A percentile compares a stretch with the other conserved stretches of the same genome.
These are phyloP conservation scores for Chionographis japonica DNA, from an alignment of 106 monocot genomes.

Conservation along the genomic window DNA sequence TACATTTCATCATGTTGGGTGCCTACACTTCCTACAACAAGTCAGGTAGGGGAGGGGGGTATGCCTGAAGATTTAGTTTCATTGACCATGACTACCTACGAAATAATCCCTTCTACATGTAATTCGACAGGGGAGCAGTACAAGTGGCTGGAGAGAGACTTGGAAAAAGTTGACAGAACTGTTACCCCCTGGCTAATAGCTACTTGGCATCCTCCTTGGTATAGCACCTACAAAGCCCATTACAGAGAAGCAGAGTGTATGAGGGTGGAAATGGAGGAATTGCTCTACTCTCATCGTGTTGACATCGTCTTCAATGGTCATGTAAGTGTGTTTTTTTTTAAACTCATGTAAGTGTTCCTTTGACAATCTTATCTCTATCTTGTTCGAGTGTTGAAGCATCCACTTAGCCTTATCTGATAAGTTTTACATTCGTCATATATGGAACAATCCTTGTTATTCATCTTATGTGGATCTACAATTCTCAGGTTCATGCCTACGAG, in stretches of 20 bases:
- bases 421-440: too few species aligned
- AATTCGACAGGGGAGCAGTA: constrained; percentile 59
- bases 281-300: constrained; percentile 67
- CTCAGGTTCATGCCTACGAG: constrained; percentile 93
- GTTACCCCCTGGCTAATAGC: constrained; percentile 89
- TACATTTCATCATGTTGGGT: constrained; percentile 90
- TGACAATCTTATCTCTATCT: too few species aligned
- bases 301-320: constrained; percentile 86
- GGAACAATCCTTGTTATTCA: too few species aligned
- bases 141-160: constrained; percentile 72
- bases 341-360: too few species aligned
- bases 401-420: too few species aligned
- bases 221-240: constrained; percentile 76
- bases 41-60: constrained; percentile 35
- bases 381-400: too few species aligned
- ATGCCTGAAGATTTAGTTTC: not conserved
- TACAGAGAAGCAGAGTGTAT: constrained; percentile 92
- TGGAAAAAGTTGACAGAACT: constrained; percentile 61
- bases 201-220: constrained; percentile 91
- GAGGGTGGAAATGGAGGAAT: constrained; percentile 89
- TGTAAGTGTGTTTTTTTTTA: constrained; percentile 33
- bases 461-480: too few species aligned
- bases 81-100: not conserved
- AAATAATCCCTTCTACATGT: not conserved
- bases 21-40: constrained; percentile 57